Conservation (phyloP, 1,284 basidiomycete species). For the Singerocomus rubriflavus region DNA sequence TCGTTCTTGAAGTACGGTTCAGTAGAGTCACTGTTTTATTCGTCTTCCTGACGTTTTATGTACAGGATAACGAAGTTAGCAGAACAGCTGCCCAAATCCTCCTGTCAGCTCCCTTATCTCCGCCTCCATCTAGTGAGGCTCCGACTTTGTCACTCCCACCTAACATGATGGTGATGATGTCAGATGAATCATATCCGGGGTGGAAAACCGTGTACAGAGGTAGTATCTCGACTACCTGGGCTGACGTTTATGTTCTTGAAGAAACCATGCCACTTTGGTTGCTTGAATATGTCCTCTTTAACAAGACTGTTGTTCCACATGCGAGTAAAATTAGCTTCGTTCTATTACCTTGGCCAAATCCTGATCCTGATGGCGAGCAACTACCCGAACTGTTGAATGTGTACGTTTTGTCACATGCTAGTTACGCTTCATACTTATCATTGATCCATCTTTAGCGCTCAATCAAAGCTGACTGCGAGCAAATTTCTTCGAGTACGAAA, state of each 20-base stretch:
- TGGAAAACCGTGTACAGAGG: conserved; percentile 82
- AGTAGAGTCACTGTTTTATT: background rate
- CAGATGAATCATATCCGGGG: conserved; percentile 78
- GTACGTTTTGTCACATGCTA: conserved; percentile 4
- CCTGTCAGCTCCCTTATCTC: conserved; percentile 65
- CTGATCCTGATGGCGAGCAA: conserved; percentile 51
- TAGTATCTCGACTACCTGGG: conserved; percentile 57
- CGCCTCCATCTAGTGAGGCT: conserved; percentile 70
- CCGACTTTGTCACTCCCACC: conserved; percentile 66
- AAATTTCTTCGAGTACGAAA: conserved; percentile 84
- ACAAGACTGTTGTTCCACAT: conserved; percentile 51
- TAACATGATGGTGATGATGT: conserved; percentile 72
- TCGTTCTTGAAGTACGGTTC: conserved; percentile 25
- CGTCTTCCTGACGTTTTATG: conserved; percentile 1
- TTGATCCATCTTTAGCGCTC: conserved; percentile 43
- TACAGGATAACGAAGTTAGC: conserved; percentile 23
- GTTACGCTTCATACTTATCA: conserved; percentile 11
- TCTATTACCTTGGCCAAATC: conserved; percentile 71
- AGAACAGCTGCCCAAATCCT: conserved; percentile 62
- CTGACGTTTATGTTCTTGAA: conserved; percentile 71
- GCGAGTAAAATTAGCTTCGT: conserved; percentile 84
- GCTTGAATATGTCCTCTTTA: conserved; percentile 79
- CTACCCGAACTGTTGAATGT: conserved; percentile 72
- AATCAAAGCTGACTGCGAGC: conserved; percentile 86
- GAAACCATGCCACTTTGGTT: conserved; percentile 85